These are phyloP conservation scores for Fomes fomentarius DNA, from an alignment of 1,284 basidiomycete species.

Conservation along the genomic window DNA sequence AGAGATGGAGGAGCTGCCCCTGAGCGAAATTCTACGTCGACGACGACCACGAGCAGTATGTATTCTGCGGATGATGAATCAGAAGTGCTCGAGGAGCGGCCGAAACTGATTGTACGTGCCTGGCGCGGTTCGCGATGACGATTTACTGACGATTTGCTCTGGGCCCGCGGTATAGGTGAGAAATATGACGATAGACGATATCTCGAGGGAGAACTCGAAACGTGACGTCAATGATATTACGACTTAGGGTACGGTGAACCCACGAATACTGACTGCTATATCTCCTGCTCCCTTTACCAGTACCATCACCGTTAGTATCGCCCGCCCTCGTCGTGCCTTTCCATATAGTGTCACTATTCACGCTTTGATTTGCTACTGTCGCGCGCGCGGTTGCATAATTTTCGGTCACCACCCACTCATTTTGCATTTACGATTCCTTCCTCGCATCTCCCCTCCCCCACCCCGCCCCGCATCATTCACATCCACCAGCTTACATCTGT, in stretches of 20 bases:
- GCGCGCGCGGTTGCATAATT: too few relatives aligned
- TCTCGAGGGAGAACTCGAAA: conserved; percentile 28
- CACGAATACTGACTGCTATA: too few relatives aligned
- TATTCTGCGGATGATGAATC: conserved; percentile 13
- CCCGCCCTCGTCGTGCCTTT: not conserved
- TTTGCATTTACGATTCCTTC: not conserved
- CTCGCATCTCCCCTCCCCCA: not conserved
- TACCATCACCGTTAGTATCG: not conserved
- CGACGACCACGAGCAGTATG: conserved; percentile 16
- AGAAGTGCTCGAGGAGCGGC: conserved; percentile 8
- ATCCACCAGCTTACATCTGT: too few relatives aligned
- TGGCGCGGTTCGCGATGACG: not conserved
- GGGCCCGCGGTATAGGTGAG: conserved; percentile 24
- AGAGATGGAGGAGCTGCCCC: conserved; percentile 37
- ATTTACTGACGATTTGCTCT: not conserved
- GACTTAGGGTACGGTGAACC: too few relatives aligned
- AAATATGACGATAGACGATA: conserved; percentile 27
- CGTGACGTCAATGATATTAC: conserved; percentile 13
- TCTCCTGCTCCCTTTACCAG: too few relatives aligned
- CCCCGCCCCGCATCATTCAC: not conserved
- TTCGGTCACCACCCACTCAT: not conserved
- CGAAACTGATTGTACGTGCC: conserved; percentile 16
- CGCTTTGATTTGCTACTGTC: too few relatives aligned
- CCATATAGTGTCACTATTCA: too few relatives aligned
- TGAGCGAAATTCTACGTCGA: not conserved